Base-by-base conservation (phyloP, 2,329 filamentous ascomycete genomes). In the Dothidotthia symphoricarpi region DNA sequence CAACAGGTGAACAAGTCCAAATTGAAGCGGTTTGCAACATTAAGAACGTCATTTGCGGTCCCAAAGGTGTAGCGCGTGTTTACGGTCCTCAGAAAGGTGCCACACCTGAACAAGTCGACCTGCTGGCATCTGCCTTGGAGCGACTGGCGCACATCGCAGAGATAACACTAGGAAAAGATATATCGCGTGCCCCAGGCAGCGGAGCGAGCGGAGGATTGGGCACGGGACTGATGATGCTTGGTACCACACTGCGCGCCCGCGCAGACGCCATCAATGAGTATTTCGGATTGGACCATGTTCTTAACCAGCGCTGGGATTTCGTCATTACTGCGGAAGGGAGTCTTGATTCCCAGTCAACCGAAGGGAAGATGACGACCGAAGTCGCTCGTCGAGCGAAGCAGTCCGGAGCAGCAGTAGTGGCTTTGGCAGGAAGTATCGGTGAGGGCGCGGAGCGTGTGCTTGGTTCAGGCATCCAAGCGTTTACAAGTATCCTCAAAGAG, bases 81-180 rank as follows among this genome's bases (percentile, higher is more conserved):
- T 77, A 75, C 40, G 74, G 74, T 1, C 71, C 71, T 0, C 75
- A 78, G 45, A 78, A 77, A 41, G 75, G 75, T 1, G 73, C 75
- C 2, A 71, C 64, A 0, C 49, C 59, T 1, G 54, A 58, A 6
- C 70, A 76, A 45, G 70, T 72, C 1, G 64, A 72, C 17, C 41
- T 60, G 1, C 67, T 77, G 4, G 68, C 67, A 1, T 32, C 43
- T 12, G 70, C 71, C 4, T 65, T 77, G 56, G 69, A 74, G 6
- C 62, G 45, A 2, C 57, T 74, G 15, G 70, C 71, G n/a, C 38
- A 36, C 0, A 64, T 70, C 7, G 61, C 69, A 0, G 52, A 62
- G 7, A 39, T 39, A 1, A 57, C 62, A 2, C 47, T 74, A 11
- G 55, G 59, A 14, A 58, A 63, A 30, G 60, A 70, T 24, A 58